Conservation (phyloP, 2,329 filamentous ascomycete species). For the Botryotinia globosa region DNA sequence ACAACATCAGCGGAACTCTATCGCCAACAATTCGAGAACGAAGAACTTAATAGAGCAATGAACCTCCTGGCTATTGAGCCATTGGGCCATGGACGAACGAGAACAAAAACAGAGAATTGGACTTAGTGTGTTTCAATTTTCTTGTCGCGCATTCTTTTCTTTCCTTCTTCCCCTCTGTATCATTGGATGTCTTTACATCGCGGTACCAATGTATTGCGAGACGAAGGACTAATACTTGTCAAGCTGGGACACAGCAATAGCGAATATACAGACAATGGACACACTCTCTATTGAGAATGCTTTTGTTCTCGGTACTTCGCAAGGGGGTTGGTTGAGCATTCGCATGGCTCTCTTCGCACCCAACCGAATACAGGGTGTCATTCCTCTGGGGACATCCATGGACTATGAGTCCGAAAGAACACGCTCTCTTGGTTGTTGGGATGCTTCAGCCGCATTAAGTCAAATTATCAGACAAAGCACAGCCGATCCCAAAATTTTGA, state of each 20-base stretch:
- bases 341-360: constrained; percentile 52
- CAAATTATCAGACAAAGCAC: constrained; percentile 41
- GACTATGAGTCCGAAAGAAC: constrained; percentile 50
- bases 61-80: constrained; percentile 54
- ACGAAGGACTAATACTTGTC: background rate
- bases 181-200: background rate
- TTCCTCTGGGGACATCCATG: constrained; percentile 52
- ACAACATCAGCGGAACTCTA: constrained; percentile 50
- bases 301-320: constrained; percentile 51
- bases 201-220: background rate
- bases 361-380: constrained; percentile 47
- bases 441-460: constrained; percentile 44
- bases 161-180: background rate
- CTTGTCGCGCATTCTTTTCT: background rate
- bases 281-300: constrained; percentile 47
- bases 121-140: constrained; percentile 40
- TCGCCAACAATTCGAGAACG: constrained; percentile 44
- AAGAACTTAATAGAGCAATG: constrained; percentile 42
- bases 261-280: constrained; percentile 56
- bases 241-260: constrained; percentile 51
- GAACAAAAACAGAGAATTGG: constrained; percentile 44
- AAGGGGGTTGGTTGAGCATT: constrained; percentile 51
- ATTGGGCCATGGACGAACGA: constrained; percentile 51
- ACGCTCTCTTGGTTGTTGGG: constrained; percentile 49
- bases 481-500: constrained; percentile 32